Evolutionary conservation across 148 eudicot species (phyloP).

Genomic region (Vaccinium macrocarpon): DNA sequence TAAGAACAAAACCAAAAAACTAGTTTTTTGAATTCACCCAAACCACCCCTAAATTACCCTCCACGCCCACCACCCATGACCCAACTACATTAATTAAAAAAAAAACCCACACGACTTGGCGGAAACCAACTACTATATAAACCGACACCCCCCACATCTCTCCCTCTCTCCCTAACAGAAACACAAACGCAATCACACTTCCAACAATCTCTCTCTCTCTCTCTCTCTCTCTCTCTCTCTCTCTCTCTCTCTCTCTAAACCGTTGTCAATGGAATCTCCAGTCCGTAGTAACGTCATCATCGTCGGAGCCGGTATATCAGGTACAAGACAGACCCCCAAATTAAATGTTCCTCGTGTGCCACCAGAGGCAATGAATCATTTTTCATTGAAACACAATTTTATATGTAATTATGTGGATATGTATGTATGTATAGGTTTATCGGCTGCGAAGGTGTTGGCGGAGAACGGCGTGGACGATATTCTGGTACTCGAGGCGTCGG

Average conservation of each 20-base stretch:
- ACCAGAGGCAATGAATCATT: too few relatives aligned
- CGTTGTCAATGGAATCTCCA: slow-evolving; percentile 49
- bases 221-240: slow-evolving; percentile 14
- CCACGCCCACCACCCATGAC: too few relatives aligned
- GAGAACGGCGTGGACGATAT: slow-evolving; percentile 83
- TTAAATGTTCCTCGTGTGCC: too few relatives aligned
- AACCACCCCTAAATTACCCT: too few relatives aligned
- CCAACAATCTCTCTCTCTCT: slow-evolving; percentile 13
- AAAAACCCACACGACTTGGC: not conserved
- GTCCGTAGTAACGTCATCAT: slow-evolving; percentile 61
- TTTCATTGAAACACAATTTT: not conserved
- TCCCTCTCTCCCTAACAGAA: not conserved
- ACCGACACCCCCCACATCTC: slow-evolving; percentile 23
- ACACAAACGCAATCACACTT: not conserved
- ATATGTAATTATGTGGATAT: not conserved
- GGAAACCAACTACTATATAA: slow-evolving; percentile 26
- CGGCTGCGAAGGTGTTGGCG: slow-evolving; percentile 69
- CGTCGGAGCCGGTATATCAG: slow-evolving; percentile 91
- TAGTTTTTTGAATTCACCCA: too few relatives aligned
- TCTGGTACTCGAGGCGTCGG: slow-evolving; percentile 71
- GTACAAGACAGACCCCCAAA: slow-evolving; percentile 19
- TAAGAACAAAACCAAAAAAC: too few relatives aligned
- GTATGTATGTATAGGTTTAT: slow-evolving; percentile 41
- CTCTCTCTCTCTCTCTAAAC: slow-evolving; percentile 8
- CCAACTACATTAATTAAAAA: not conserved